phyloP scores from a whole-genome alignment of 2,329 filamentous ascomycete genomes.

The Diatrype stigma region DNA sequence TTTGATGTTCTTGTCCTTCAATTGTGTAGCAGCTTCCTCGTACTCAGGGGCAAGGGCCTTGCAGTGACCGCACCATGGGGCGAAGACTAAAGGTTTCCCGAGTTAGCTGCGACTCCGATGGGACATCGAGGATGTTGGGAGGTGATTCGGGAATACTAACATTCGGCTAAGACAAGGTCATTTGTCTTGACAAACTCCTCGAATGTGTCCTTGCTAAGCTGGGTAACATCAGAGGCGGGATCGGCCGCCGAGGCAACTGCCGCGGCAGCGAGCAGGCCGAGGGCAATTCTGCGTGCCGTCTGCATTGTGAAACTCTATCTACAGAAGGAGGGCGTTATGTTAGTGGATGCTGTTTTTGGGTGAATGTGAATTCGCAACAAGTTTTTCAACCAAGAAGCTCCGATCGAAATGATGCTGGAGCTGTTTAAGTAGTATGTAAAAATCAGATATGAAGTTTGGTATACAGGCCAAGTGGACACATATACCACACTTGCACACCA shows the following conservation, averaged over 20 bases:
- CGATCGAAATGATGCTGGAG: background rate
- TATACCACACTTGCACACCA: background rate
- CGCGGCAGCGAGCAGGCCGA: slow-evolving; percentile 51
- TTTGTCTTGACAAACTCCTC: slow-evolving; percentile 80
- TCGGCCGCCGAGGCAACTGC: slow-evolving; percentile 58
- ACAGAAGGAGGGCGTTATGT: background rate
- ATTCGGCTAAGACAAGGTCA: slow-evolving; percentile 90
- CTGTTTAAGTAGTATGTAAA: background rate
- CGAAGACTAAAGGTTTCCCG: slow-evolving; percentile 62
- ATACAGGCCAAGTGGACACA: background rate
- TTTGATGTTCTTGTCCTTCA: slow-evolving; percentile 85
- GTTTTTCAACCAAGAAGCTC: background rate
- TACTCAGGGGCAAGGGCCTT: slow-evolving; percentile 95
- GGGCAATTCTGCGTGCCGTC: slow-evolving; percentile 35
- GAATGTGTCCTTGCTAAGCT: slow-evolving; percentile 84
- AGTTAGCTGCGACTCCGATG: background rate
- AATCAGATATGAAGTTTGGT: background rate
- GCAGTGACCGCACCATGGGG: slow-evolving; percentile 97
- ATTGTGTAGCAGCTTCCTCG: slow-evolving; percentile 75
- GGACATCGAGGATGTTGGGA: background rate
- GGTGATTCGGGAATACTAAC: slow-evolving; percentile 46
- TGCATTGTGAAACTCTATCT: slow-evolving; percentile 21
- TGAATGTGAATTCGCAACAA: background rate
- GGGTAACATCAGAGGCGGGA: slow-evolving; percentile 72
- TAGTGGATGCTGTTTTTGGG: background rate